phyloP scores from a whole-genome alignment of 345 rosid species.

The Sisymbrium altissimum region DNA sequence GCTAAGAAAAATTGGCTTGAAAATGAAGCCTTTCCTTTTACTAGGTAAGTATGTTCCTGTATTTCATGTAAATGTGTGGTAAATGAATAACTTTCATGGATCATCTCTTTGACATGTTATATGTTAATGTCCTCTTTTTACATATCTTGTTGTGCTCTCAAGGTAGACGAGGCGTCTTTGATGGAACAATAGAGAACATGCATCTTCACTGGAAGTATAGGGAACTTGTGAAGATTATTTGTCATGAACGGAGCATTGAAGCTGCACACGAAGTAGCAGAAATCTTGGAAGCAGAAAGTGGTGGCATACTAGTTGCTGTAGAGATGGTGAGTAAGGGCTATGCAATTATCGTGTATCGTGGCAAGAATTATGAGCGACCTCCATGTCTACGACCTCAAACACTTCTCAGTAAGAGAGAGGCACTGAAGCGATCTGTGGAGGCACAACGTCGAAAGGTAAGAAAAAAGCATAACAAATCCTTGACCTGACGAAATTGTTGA shows the following conservation, averaged over 20 bases:
- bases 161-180: constrained; percentile 92
- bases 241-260: constrained; percentile 53
- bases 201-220: constrained; percentile 99
- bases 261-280: constrained; percentile 61
- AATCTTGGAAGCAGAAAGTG: constrained; percentile 83
- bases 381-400: constrained; percentile 72
- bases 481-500: not conserved
- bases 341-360: constrained; percentile 84
- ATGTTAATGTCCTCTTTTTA: not conserved
- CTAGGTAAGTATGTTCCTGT: constrained; percentile 46
- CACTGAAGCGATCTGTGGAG: constrained; percentile 75
- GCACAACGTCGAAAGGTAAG: constrained; percentile 85
- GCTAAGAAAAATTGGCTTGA: constrained; percentile 89
- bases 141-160: constrained; percentile 34
- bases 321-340: constrained; percentile 85
- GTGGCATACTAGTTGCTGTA: constrained; percentile 82
- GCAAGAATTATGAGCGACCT: constrained; percentile 87
- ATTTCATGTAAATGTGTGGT: not conserved
- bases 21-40: constrained; percentile 85
- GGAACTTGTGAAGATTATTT: constrained; percentile 88
- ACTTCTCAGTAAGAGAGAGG: constrained; percentile 72
- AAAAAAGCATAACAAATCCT: constrained; percentile 5
- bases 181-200: constrained; percentile 92
- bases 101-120: constrained; percentile 10
- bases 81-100: constrained; percentile 1